Evolutionary conservation across 2,329 filamentous ascomycete genomes (phyloP).

Genomic region (Chrysoporthe cubensis): DNA sequence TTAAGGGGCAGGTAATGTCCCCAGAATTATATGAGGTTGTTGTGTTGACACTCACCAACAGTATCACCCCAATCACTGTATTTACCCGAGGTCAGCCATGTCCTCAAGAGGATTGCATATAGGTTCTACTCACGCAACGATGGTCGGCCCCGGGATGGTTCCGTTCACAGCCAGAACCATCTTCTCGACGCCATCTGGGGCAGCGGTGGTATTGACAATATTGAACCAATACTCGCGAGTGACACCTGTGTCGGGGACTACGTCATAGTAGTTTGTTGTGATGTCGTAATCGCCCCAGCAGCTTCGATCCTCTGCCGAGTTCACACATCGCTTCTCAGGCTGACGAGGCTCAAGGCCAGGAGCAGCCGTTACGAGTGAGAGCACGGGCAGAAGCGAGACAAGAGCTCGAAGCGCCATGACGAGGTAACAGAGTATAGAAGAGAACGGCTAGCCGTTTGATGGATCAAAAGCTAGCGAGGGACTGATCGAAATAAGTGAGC

Average conservation of each 20-base stretch:
- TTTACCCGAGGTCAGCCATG: conserved; percentile 2
- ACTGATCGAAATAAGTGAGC: not conserved
- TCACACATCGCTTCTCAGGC: conserved; percentile 15
- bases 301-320: conserved; percentile 24
- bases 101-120: conserved; percentile 30
- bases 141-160: conserved; percentile 51
- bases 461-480: not conserved
- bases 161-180: conserved; percentile 47
- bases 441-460: not conserved
- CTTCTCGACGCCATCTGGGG: conserved; percentile 40
- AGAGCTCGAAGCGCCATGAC: conserved; percentile 19
- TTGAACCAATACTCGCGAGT: conserved; percentile 41
- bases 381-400: conserved; percentile 14
- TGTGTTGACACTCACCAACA: conserved; percentile 11
- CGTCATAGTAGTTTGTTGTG: conserved; percentile 39
- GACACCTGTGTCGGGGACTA: conserved; percentile 41
- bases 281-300: conserved; percentile 45
- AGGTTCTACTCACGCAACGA: conserved; percentile 31
- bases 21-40: not conserved
- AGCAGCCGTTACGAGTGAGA: conserved; percentile 15
- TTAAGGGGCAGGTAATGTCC: not conserved
- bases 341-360: conserved; percentile 10
- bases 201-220: conserved; percentile 33
- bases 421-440: not conserved
- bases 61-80: conserved; percentile 60